Conservation (phyloP, 2,329 filamentous ascomycete genomes). For the Cladosporium sp. region DNA sequence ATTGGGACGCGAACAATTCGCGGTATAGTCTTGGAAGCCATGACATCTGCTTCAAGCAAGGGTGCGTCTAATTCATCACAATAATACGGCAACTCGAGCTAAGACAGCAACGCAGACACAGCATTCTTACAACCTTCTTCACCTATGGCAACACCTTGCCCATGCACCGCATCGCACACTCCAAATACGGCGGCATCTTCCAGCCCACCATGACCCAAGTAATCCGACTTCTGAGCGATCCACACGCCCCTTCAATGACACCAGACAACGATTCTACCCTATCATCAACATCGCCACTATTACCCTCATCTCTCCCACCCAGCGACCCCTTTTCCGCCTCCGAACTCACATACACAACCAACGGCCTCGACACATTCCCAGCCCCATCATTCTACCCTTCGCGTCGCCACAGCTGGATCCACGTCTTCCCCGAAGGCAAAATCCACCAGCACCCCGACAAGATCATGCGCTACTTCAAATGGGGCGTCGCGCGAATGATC, state of each 20-base stretch:
- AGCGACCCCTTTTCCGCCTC: conserved; percentile 58
- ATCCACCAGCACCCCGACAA: conserved; percentile 82
- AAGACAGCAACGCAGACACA: conserved; percentile 37
- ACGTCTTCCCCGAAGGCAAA: conserved; percentile 93
- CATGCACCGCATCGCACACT: conserved; percentile 79
- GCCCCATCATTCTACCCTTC: conserved; percentile 70
- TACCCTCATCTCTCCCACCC: conserved; percentile 26
- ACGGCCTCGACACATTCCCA: conserved; percentile 63
- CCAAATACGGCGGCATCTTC: conserved; percentile 77
- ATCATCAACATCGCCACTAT: conserved; percentile 20
- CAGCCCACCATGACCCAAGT: conserved; percentile 87
- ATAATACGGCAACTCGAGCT: neutral
- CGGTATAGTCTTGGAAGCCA: conserved; percentile 91
- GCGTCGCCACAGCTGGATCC: conserved; percentile 80
- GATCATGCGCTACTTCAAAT: conserved; percentile 95
- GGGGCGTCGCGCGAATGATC: conserved; percentile 89
- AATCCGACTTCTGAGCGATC: conserved; percentile 73
- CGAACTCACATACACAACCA: conserved; percentile 64
- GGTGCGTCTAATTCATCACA: conserved; percentile 51
- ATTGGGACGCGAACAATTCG: conserved; percentile 70
- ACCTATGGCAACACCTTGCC: conserved; percentile 85
- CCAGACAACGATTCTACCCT: neutral
- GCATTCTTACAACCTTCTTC: conserved; percentile 76
- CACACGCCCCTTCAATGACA: conserved; percentile 23
- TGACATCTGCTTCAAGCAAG: conserved; percentile 91